A percentile compares a stretch with the other conserved stretches of the same genome.
These are phyloP conservation scores for Epichloe elymi DNA, from an alignment of 2,329 filamentous ascomycete genomes.

Conservation along the genomic window DNA sequence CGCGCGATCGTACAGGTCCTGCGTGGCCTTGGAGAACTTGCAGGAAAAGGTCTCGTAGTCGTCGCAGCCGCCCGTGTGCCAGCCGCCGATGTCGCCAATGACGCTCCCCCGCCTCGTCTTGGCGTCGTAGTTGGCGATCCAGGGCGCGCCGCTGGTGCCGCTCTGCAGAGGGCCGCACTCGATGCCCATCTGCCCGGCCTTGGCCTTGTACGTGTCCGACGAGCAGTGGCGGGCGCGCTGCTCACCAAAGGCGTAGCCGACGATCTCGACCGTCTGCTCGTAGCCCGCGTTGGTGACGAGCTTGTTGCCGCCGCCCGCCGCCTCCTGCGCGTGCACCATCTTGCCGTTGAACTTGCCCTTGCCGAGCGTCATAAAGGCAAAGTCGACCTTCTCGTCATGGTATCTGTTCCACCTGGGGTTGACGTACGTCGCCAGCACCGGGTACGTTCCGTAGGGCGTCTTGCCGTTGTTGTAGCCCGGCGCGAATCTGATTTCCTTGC, in stretches of 20 bases:
- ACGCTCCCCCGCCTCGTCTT: conserved; percentile 1
- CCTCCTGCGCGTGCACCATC: conserved; percentile 6
- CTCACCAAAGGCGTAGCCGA: conserved; percentile 6
- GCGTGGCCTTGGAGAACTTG: conserved; percentile 3
- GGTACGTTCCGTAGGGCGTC: conserved; percentile 7
- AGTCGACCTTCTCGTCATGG: conserved; percentile 5
- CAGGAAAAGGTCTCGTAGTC: conserved; percentile 6
- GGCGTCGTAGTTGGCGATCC: conserved; percentile 6
- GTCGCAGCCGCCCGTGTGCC: conserved; percentile 8
- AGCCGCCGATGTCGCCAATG: conserved; percentile 7
- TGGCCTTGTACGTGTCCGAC: conserved; percentile 3
- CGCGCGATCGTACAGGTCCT: conserved; percentile 1
- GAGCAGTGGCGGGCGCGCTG: conserved; percentile 7
- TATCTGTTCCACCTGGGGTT: conserved; percentile 2
- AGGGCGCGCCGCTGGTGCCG: conserved; percentile 7
- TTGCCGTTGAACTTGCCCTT: conserved; percentile 5
- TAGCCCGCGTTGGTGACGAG: conserved; percentile 5
- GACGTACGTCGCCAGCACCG: conserved; percentile 4
- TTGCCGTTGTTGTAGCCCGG: conserved; percentile 7
- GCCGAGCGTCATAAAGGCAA: conserved; percentile 7
- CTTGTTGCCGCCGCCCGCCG: conserved; percentile 6
- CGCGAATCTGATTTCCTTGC: conserved; percentile 5
- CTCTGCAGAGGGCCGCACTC: conserved; percentile 5
- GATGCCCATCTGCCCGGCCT: conserved; percentile 7
- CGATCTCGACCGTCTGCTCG: conserved; percentile 3